These are phyloP conservation scores for Rhodomyrtus tomentosa DNA, from an alignment of 345 rosid genomes.

Conservation along the genomic window DNA sequence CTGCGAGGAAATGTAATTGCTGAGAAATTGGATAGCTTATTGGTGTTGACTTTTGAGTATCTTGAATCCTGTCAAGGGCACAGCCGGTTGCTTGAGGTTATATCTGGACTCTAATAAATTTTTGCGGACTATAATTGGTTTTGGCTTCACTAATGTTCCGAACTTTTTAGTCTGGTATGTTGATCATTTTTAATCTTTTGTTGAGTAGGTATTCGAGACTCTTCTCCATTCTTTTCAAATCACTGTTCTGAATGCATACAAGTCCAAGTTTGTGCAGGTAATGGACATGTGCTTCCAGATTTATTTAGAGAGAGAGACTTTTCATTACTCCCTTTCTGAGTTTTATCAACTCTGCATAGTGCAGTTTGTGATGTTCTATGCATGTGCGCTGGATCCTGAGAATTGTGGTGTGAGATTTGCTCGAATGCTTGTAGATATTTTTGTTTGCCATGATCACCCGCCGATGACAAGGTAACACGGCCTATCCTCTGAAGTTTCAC, in stretches of 20 bases:
- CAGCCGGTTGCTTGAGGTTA: conserved; percentile 61
- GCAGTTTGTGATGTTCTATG: conserved; percentile 90
- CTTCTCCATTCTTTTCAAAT: conserved; percentile 57
- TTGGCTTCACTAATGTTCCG: neutral
- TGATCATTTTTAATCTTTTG: neutral
- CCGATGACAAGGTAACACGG: conserved; percentile 36
- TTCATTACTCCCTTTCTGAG: neutral
- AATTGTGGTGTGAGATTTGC: conserved; percentile 68
- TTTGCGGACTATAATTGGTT: neutral
- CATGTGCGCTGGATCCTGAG: conserved; percentile 79
- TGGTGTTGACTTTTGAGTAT: conserved; percentile 68
- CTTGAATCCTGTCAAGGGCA: conserved; percentile 55
- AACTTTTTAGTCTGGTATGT: neutral
- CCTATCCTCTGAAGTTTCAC: neutral
- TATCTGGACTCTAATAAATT: neutral
- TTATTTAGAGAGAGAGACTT: neutral
- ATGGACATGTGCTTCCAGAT: neutral
- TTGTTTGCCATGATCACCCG: conserved; percentile 26
- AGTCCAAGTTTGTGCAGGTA: conserved; percentile 90
- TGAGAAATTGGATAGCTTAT: conserved; percentile 59
- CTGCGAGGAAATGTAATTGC: conserved; percentile 34
- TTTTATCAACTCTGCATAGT: conserved; percentile 4
- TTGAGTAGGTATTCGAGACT: conserved; percentile 54
- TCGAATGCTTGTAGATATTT: conserved; percentile 33
- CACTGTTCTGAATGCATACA: conserved; percentile 52